Conservation (phyloP, 2,329 filamentous ascomycete species). For the Mycosphaerella sp. region DNA sequence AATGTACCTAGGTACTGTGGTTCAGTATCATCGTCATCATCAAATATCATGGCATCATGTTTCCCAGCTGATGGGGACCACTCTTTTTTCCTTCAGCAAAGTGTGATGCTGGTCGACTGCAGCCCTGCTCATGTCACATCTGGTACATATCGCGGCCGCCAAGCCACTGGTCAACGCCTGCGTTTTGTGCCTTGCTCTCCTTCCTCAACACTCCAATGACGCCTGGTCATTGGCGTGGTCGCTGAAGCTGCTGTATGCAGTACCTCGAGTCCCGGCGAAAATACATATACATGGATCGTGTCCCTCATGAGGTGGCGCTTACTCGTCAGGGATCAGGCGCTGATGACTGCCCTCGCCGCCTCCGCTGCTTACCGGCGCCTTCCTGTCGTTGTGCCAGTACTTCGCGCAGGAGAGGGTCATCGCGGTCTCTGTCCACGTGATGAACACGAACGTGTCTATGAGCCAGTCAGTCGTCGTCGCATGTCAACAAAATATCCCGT, state of each 20-base stretch:
- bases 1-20: too few relatives aligned
- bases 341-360: slow-evolving; percentile 49
- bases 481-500: neutral
- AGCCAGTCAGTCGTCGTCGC: neutral
- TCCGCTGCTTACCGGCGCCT: slow-evolving; percentile 69
- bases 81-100: neutral
- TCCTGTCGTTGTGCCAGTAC: slow-evolving; percentile 82
- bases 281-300: neutral
- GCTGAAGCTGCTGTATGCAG: neutral
- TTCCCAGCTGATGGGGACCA: neutral
- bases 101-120: neutral
- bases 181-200: neutral
- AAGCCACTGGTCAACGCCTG: neutral
- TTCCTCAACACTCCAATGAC: neutral
- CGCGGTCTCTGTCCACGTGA: slow-evolving; percentile 81
- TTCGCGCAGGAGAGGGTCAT: slow-evolving; percentile 72
- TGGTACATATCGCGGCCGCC: neutral
- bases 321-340: neutral
- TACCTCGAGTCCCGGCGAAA: neutral
- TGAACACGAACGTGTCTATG: slow-evolving; percentile 84
- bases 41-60: neutral
- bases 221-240: neutral
- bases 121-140: neutral
- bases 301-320: neutral
- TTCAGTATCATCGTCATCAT: neutral